A percentile compares a stretch with the other conserved stretches of the same genome.
phyloP scores from a whole-genome alignment of 1,284 basidiomycete species.

The Heterobasidion occidentale region DNA sequence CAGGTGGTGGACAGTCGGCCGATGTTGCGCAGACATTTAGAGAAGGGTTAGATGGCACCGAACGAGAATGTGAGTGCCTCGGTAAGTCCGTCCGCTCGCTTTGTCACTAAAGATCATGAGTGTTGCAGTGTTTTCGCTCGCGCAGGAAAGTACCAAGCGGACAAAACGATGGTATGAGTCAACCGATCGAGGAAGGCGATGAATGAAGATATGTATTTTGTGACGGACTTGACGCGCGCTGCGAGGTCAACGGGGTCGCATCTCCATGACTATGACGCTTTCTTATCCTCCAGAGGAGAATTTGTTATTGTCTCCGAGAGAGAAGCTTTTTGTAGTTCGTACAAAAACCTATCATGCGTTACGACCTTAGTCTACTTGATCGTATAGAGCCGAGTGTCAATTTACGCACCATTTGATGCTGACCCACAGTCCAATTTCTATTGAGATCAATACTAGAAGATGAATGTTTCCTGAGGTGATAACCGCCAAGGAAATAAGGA shows the following conservation, averaged over 20 bases:
- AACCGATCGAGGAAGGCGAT: constrained; percentile 37
- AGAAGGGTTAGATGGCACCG: constrained; percentile 83
- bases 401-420: constrained; percentile 66
- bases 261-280: constrained; percentile 13
- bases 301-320: constrained; percentile 3
- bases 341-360: constrained; percentile 25
- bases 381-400: neutral
- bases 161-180: constrained; percentile 83
- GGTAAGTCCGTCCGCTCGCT: neutral
- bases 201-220: constrained; percentile 1
- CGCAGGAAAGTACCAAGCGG: constrained; percentile 71
- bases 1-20: constrained; percentile 40
- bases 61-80: constrained; percentile 68
- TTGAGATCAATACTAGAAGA: constrained; percentile 50
- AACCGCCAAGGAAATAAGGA: constrained; percentile 48
- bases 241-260: neutral
- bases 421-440: constrained; percentile 62
- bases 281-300: constrained; percentile 17
- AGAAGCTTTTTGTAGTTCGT: constrained; percentile 23
- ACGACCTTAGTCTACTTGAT: neutral
- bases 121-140: constrained; percentile 68
- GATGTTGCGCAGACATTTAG: constrained; percentile 69
- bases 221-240: neutral
- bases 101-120: neutral
- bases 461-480: constrained; percentile 56